Evolutionary conservation across 352 stramenopile species (phyloP), one percentile per base, ranked within the genome.

Genomic region (Globisporangium nagaii): DNA sequence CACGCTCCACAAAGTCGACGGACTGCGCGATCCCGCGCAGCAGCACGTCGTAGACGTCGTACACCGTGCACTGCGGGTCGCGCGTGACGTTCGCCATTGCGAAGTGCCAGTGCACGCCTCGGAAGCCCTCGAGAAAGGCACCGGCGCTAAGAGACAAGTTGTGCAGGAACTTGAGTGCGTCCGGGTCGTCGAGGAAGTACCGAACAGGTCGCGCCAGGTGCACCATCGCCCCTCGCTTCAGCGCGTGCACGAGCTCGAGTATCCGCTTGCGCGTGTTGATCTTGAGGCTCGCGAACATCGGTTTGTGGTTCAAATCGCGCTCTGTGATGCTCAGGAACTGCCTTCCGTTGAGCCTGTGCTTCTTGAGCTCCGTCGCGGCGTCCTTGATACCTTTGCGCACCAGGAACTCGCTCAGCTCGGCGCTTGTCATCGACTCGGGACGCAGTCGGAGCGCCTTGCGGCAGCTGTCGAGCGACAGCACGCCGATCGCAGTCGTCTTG

Each of bases 381-480:
- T 88, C 75, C 8, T 68, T 56, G 13, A 83, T 56, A 28, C 75
- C 62, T 69, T 83, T 78, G 15, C 68, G 68, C n/a, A 63, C 31
- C 2, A 93, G 56, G 50, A 93, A 88, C 2, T 60, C 74, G 37
- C 63, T 54, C 24, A 93, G 41, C 10, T 60, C 58, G 5, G 61
- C 49, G 0, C 67, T 28, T 0, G 80, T 82, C 83, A 93, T 90
- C 11, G 77, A 62, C 17, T 83, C 74, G 1, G 83, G 72, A 8
- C 65, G 66, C n/a, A 79, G 62, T 4, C 65, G 65, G 4, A 68
- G 56, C 1, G 80, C 73, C 22, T 75, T 74, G 0, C 80, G 70
- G 45, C 73, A 88, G 1, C 73, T 50, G 52, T 93, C 82, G 6
- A 88, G 48, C 4, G 73, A 70, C 0, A 93, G 30, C 10, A 90